Percentiles rank a stretch among this genome's conserved stretches.
These are phyloP conservation scores for Acanthamoeba triangularis DNA, from an alignment of 208 protist species.

Conservation along the genomic window DNA sequence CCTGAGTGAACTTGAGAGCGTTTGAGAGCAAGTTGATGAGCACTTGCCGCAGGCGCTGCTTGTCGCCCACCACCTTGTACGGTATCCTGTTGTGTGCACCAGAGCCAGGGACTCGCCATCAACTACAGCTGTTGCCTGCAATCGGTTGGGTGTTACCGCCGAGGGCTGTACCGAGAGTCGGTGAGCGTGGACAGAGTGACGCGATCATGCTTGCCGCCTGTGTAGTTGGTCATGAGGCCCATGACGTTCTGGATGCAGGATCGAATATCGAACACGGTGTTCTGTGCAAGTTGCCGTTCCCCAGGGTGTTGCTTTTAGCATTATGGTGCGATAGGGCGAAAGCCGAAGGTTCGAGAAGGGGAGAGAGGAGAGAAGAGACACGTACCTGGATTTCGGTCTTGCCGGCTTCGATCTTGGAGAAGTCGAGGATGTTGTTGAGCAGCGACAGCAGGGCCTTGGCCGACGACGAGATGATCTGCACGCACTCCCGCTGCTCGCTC, in stretches of 20 bases:
- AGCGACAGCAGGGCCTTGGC: conserved; percentile 77
- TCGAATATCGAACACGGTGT: conserved; percentile 37
- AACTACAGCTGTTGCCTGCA: no score
- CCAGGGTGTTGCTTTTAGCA: not conserved
- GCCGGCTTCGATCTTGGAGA: conserved; percentile 82
- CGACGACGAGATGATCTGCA: conserved; percentile 80
- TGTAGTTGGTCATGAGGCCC: conserved; percentile 47
- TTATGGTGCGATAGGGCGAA: not conserved
- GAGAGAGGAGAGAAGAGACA: conserved; percentile 62
- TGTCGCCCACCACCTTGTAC: conserved; percentile 74
- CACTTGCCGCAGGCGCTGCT: conserved; percentile 76
- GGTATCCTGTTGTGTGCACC: conserved; percentile 40
- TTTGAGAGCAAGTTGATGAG: conserved; percentile 81
- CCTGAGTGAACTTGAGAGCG: conserved; percentile 82
- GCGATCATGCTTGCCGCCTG: not conserved
- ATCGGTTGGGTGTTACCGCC: not conserved
- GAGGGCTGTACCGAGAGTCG: not conserved
- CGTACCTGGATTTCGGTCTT: conserved; percentile 75
- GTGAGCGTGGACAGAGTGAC: not conserved
- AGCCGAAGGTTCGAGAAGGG: not conserved
- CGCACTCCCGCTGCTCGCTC: conserved; percentile 62
- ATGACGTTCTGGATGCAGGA: not conserved
- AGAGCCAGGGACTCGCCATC: not conserved
- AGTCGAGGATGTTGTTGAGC: conserved; percentile 86
- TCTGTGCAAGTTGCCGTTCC: no score